phyloP scores from a whole-genome alignment of 495 filamentous ascomycete genomes.

The Amniculicola lignicola region DNA sequence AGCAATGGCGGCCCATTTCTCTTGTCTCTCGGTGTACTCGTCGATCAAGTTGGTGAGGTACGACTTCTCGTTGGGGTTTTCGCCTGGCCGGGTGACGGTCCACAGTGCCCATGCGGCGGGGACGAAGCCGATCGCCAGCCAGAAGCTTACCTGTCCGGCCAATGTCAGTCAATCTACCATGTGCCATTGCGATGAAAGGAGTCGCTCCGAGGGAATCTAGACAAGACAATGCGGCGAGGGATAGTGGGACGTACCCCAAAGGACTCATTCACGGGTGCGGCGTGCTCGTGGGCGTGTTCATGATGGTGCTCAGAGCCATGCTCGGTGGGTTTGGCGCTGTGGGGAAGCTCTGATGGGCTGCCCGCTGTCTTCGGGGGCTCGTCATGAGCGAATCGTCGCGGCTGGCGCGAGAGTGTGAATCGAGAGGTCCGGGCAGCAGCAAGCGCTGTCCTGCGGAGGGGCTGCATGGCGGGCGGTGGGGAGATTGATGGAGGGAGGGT shows the following conservation, averaged over 20 bases:
- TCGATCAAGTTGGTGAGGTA: slow-evolving; percentile 57
- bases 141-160: slow-evolving; percentile 59
- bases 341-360: no score
- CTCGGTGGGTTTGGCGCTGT: no score
- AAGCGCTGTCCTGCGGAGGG: slow-evolving; percentile 38
- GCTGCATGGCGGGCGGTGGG: slow-evolving; percentile 35
- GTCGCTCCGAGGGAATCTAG: not conserved
- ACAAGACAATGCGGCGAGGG: slow-evolving; percentile 13
- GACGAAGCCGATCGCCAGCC: slow-evolving; percentile 57
- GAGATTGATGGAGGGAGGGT: slow-evolving; percentile 23
- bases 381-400: slow-evolving; percentile 39
- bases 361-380: no score
- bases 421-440: slow-evolving; percentile 36
- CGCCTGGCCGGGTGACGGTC: slow-evolving; percentile 43
- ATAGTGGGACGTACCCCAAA: slow-evolving; percentile 55
- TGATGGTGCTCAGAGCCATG: no score
- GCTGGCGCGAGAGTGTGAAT: slow-evolving; percentile 31
- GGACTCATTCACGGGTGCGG: slow-evolving; percentile 58
- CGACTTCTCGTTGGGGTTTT: slow-evolving; percentile 50
- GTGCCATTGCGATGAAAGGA: slow-evolving; percentile 4
- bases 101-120: slow-evolving; percentile 57
- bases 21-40: slow-evolving; percentile 46
- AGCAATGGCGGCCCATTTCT: slow-evolving; percentile 59
- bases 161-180: slow-evolving; percentile 23
- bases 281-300: slow-evolving; percentile 38